Percentiles rank a stretch among this genome's conserved stretches.
phyloP scores from a whole-genome alignment of 148 eudicot species.

The Chenopodium suecicum region DNA sequence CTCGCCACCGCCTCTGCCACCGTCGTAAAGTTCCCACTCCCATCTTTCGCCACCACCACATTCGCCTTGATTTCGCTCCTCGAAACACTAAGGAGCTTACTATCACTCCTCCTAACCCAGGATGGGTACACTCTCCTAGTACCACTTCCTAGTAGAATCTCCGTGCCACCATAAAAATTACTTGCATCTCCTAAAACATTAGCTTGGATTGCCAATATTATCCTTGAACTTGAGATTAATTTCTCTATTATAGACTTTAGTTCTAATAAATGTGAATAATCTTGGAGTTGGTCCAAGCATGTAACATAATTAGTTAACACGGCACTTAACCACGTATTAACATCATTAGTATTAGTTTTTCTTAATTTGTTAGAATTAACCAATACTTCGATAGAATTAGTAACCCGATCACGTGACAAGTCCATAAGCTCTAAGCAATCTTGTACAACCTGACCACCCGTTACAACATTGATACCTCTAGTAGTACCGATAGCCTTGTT shows the following conservation, averaged over 20 bases:
- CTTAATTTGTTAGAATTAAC: background rate
- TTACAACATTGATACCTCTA: background rate
- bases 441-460: conserved; percentile 10
- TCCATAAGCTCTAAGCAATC: conserved; percentile 36
- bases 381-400: conserved; percentile 9
- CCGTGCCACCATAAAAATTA: background rate
- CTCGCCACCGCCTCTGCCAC: conserved; percentile 29
- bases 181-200: background rate
- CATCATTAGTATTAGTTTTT: background rate
- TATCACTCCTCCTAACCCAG: conserved; percentile 19
- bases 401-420: conserved; percentile 30
- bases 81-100: conserved; percentile 23
- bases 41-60: conserved; percentile 36
- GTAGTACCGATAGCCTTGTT: conserved; percentile 18
- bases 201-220: conserved; percentile 23
- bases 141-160: background rate
- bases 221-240: conserved; percentile 12
- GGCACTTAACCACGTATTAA: conserved; percentile 32
- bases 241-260: conserved; percentile 21
- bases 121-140: background rate
- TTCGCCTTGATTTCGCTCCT: conserved; percentile 6
- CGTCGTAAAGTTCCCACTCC: conserved; percentile 32
- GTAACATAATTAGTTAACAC: conserved; percentile 36
- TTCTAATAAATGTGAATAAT: conserved; percentile 13
- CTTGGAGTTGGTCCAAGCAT: conserved; percentile 26